Percentiles rank a stretch among this genome's conserved stretches.
Conservation (phyloP, 345 rosid species). For the Citrus medica region DNA sequence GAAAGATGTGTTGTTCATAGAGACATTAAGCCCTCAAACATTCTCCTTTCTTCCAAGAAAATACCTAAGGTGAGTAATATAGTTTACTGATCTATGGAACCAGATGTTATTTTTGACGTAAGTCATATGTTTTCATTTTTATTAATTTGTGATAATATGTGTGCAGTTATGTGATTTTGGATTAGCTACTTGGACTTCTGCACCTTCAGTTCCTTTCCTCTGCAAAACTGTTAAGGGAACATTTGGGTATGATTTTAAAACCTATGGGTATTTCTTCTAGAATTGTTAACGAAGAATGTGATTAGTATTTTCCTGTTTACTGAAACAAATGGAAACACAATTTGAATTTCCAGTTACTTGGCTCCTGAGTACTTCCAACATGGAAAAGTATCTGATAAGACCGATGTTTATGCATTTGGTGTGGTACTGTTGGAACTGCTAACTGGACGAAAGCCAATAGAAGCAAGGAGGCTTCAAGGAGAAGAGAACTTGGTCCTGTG, state of each 20-base stretch:
- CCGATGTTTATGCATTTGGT: constrained; percentile 94
- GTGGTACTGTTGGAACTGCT: constrained; percentile 85
- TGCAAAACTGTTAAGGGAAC: constrained; percentile 99
- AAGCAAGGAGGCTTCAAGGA: constrained; percentile 69
- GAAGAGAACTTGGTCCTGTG: constrained; percentile 93
- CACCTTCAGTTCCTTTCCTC: constrained; percentile 84
- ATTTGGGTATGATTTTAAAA: constrained; percentile 59
- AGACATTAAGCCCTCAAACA: constrained; percentile 92
- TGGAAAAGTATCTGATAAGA: constrained; percentile 89
- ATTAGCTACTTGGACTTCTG: constrained; percentile 91
- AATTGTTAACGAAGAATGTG: background rate
- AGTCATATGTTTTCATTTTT: background rate
- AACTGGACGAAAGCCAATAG: constrained; percentile 88
- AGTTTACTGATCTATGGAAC: background rate
- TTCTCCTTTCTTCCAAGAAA: constrained; percentile 88
- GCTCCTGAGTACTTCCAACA: constrained; percentile 99
- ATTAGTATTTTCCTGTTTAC: background rate
- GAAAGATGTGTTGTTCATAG: constrained; percentile 92
- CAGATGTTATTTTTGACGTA: background rate
- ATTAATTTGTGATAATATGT: background rate
- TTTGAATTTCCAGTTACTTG: constrained; percentile 51
- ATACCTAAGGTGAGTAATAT: constrained; percentile 54
- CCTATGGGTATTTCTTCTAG: background rate
- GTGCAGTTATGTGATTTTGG: constrained; percentile 93
- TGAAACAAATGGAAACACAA: background rate